Evolutionary conservation across 192 early-diverging fungal genomes (phyloP).

Genomic region (Linderina pennispora): DNA sequence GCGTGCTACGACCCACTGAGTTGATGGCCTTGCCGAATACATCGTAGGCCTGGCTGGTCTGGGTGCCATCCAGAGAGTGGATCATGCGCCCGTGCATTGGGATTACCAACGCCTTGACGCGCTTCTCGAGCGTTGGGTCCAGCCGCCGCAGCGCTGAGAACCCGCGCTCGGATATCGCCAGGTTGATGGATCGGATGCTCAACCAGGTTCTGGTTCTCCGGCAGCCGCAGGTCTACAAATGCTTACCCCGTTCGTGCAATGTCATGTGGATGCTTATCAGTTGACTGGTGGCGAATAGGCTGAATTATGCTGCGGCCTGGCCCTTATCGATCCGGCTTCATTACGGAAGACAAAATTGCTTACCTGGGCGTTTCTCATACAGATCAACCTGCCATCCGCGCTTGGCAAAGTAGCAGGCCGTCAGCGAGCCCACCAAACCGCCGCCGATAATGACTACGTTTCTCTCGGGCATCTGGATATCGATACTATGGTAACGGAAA

Average conservation of each 20-base stretch:
- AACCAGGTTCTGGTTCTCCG: conserved; percentile 47
- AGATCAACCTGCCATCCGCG: conserved; percentile 86
- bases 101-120: conserved; percentile 62
- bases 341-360: too few relatives aligned
- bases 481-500: too few relatives aligned
- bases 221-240: conserved; percentile 56
- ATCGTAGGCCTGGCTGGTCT: conserved; percentile 79
- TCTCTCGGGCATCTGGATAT: conserved; percentile 23
- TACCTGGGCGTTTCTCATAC: conserved; percentile 72
- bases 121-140: conserved; percentile 58
- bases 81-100: conserved; percentile 95
- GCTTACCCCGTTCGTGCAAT: conserved; percentile 9
- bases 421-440: conserved; percentile 87
- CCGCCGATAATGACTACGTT: conserved; percentile 71
- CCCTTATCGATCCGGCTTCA: too few relatives aligned
- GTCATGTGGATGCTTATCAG: not conserved
- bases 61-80: conserved; percentile 65
- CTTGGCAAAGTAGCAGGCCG: conserved; percentile 85
- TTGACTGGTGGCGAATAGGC: too few relatives aligned
- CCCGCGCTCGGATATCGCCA: conserved; percentile 86
- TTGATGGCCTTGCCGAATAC: conserved; percentile 90
- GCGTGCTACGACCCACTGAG: conserved; percentile 78
- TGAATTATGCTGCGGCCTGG: too few relatives aligned
- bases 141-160: conserved; percentile 71
- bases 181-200: conserved; percentile 84